Evolutionary conservation across 371 early-diverging fungal species (phyloP).

Genomic region (Mortierella sp.): DNA sequence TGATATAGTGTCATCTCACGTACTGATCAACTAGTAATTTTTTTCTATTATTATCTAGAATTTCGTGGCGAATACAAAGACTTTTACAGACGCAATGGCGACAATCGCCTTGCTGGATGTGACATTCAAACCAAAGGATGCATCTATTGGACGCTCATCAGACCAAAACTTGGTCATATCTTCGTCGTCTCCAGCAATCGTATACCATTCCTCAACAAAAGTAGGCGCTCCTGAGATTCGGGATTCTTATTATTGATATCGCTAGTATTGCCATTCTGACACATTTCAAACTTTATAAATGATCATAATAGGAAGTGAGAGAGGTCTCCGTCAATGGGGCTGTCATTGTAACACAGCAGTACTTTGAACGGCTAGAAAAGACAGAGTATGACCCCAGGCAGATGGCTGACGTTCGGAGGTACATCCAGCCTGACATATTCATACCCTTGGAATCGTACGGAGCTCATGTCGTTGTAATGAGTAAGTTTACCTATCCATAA

Average conservation of each 20-base stretch:
- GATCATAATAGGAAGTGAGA: constrained; percentile 16
- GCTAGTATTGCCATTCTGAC: background rate
- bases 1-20: background rate
- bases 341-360: constrained; percentile 40
- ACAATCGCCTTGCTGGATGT: constrained; percentile 63
- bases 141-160: constrained; percentile 30
- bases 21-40: background rate
- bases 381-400: constrained; percentile 30
- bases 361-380: constrained; percentile 22
- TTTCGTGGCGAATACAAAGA: constrained; percentile 58
- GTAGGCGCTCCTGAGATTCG: background rate
- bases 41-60: constrained; percentile 42
- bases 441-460: constrained; percentile 41
- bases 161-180: constrained; percentile 41
- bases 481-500: constrained; percentile 16
- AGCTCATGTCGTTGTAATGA: constrained; percentile 48
- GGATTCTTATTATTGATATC: background rate
- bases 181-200: constrained; percentile 58
- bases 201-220: constrained; percentile 60
- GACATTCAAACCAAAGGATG: constrained; percentile 52
- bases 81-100: constrained; percentile 59
- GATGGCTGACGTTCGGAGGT: constrained; percentile 25
- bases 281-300: background rate
- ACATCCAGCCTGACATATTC: constrained; percentile 26
- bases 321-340: constrained; percentile 31